Evolutionary conservation across 2,329 filamentous ascomycete species (phyloP).

Genomic region (Mycocentrospora acerina): DNA sequence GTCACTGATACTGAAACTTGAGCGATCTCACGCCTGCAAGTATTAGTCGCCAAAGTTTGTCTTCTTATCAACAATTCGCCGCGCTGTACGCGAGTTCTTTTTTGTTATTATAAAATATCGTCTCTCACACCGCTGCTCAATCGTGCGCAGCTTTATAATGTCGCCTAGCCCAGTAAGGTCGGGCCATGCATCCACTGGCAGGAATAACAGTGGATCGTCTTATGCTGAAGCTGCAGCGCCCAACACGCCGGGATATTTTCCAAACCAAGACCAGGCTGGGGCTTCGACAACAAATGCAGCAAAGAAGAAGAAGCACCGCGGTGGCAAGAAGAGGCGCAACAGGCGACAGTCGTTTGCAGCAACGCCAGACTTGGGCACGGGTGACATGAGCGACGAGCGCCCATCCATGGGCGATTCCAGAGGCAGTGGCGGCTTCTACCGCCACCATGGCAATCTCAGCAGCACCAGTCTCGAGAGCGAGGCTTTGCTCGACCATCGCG

Average conservation of each 20-base stretch:
- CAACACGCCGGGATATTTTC: constrained; percentile 1
- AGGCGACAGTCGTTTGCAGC: constrained; percentile 80
- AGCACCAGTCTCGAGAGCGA: constrained; percentile 88
- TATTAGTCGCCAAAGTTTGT: too few species aligned
- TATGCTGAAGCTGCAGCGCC: constrained; percentile 19
- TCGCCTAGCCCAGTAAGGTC: constrained; percentile 12
- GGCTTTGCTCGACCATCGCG: constrained; percentile 81
- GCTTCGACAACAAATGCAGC: constrained; percentile 17
- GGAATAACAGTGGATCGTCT: constrained; percentile 12
- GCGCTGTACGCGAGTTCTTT: background rate
- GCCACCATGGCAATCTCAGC: constrained; percentile 64
- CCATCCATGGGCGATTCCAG: constrained; percentile 41
- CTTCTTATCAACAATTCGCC: background rate
- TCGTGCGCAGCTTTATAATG: constrained; percentile 13
- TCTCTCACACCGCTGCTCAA: too few species aligned
- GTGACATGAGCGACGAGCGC: constrained; percentile 56
- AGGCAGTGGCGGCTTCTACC: constrained; percentile 55
- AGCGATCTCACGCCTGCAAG: too few species aligned
- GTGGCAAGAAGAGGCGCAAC: constrained; percentile 73
- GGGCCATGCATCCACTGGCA: constrained; percentile 7
- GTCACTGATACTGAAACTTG: too few species aligned
- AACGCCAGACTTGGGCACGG: constrained; percentile 55
- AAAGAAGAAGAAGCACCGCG: constrained; percentile 74
- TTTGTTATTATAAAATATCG: too few species aligned
- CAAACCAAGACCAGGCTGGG: constrained; percentile 4